A percentile compares a stretch with the other conserved stretches of the same genome.
These are phyloP conservation scores for Paramecium sexaurelia DNA, from an alignment of 73 alveolate genomes.

Conservation along the genomic window DNA sequence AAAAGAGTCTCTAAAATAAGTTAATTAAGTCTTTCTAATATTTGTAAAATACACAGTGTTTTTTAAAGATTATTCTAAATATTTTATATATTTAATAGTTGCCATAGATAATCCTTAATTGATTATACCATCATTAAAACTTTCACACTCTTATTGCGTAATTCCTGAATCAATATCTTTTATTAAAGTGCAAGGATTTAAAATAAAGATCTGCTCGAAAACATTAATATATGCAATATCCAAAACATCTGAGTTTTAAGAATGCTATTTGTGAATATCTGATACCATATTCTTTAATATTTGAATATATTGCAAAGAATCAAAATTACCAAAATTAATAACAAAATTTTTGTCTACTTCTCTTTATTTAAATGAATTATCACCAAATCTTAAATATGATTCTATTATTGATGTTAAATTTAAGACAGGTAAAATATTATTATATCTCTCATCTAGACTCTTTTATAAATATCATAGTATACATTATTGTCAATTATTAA, in stretches of 20 bases:
- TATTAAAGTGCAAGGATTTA: not conserved
- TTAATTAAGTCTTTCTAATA: not conserved
- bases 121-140: not conserved
- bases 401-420: conserved; percentile 26
- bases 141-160: not conserved
- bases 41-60: not conserved
- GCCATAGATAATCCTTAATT: not conserved
- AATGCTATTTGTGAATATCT: not conserved
- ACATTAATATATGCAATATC: not conserved
- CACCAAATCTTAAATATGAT: conserved; percentile 28
- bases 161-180: not conserved
- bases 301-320: not conserved
- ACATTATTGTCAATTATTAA: not conserved
- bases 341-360: not conserved
- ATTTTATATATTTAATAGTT: not conserved
- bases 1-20: not conserved
- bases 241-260: not conserved
- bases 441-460: not conserved
- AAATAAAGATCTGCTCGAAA: not conserved
- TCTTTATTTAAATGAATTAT: not conserved
- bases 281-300: not conserved
- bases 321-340: not conserved
- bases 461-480: not conserved
- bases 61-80: not conserved
- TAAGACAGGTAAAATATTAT: not conserved